Base-by-base conservation (phyloP, 208 protist genomes). In the Acanthamoeba quina region DNA sequence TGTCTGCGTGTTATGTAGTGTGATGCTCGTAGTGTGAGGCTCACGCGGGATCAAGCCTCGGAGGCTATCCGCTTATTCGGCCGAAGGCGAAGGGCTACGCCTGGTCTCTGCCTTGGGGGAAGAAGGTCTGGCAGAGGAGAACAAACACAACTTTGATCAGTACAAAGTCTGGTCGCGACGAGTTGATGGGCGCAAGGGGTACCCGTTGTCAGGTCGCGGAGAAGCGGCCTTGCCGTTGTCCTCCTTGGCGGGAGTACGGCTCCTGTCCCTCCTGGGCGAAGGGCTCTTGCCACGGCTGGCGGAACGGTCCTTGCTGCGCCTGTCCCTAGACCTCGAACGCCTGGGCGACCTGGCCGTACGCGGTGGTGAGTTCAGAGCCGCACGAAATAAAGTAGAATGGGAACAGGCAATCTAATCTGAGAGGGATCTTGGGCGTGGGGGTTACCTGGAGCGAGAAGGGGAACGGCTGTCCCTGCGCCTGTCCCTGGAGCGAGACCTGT, bases 251-350 rank as follows among this genome's bases (percentile, higher is more conserved):
- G 62, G 62, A 9, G 62, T 34, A 34, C 62, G 62, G 62, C 74
- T 82, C 74, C 74, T 54, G 29, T 82, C 74, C 74, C 74, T 47
- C 47, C 52, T 82, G 74, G 74, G 74, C 34, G 74, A 82, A 17
- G 41, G 41, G 74, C 74, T 82, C 34, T 10, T 54, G 47, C 74
- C 47, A 24, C 74, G 74, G 74, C 74, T 47, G 47, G 6, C 74
- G 4, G 34, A 47, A 21, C 41, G 41, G 29, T 82, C 74, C 26
- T 4, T 26, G 47, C 41, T 82, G 37, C 74, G 74, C 74, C 47
- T 54, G 34, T 47, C 74, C 41, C 47, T 82, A 6, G 74, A 54
- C 41, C 41, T 56, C 37, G 47, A 47, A 29, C 74, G 34, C 34
- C 74, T 41, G 29, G 34, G 41, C 74, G 34, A 56, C 74, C 47